Evolutionary conservation across 2,329 filamentous ascomycete genomes (phyloP).

Genomic region (Colletotrichum tropicale): DNA sequence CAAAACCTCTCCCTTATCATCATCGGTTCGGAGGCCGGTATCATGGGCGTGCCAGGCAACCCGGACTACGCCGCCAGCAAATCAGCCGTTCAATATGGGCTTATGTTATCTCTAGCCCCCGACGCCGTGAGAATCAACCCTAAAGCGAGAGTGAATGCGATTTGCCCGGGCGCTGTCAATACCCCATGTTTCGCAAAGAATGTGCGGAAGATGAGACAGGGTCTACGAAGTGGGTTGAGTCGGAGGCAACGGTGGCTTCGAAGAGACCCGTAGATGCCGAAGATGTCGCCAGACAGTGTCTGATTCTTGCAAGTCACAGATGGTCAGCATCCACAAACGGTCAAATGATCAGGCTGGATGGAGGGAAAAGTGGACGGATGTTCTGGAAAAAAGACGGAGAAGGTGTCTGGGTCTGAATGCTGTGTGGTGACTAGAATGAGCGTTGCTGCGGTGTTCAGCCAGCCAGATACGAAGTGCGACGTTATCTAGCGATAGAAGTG

Average conservation of each 20-base stretch:
- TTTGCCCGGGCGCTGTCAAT: rapidly evolving
- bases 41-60: neutral
- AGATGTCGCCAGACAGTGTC: neutral
- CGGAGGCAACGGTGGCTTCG: neutral
- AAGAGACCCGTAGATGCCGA: neutral
- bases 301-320: neutral
- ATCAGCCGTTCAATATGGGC: neutral
- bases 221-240: neutral
- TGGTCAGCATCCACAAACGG: neutral
- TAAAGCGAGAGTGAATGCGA: neutral
- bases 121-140: neutral
- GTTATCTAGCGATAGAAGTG: neutral
- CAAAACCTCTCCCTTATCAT: rapidly evolving
- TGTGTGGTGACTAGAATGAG: rapidly evolving
- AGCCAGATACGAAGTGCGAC: rapidly evolving
- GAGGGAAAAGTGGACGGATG: neutral
- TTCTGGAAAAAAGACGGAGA: neutral
- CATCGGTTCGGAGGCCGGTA: neutral
- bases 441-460: neutral
- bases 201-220: rapidly evolving
- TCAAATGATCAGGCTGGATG: neutral
- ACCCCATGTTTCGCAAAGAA: neutral
- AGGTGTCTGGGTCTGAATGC: neutral
- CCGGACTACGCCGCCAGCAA: neutral
- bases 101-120: neutral